Evolutionary conservation across 108 stramenopile species (phyloP).

Genomic region (Discostella stelligeroides): DNA sequence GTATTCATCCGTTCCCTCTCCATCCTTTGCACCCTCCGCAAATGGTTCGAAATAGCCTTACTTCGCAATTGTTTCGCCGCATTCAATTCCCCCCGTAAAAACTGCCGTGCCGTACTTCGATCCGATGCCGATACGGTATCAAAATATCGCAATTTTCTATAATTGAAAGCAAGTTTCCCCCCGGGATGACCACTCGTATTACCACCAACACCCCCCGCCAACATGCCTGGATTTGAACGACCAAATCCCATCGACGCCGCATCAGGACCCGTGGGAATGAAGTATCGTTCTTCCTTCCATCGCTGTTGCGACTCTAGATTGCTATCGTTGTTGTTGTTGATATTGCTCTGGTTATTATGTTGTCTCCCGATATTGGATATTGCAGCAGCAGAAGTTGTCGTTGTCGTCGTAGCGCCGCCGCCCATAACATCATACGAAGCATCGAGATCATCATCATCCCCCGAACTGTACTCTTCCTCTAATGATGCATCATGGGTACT

Average conservation of each 20-base stretch:
- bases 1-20: constrained; percentile 32
- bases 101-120: constrained; percentile 55
- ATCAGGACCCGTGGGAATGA: constrained; percentile 34
- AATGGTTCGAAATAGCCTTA: constrained; percentile 49
- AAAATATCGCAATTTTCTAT: constrained; percentile 76
- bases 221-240: constrained; percentile 6
- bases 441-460: constrained; percentile 50
- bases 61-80: constrained; percentile 52
- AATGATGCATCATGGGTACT: neutral
- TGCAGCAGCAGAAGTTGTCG: neutral
- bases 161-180: constrained; percentile 77
- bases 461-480: constrained; percentile 44
- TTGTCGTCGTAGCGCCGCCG: too few relatives aligned
- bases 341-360: too few relatives aligned
- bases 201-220: constrained; percentile 2
- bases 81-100: constrained; percentile 51
- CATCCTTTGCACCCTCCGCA: constrained; percentile 47
- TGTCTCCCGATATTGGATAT: neutral
- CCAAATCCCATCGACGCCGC: constrained; percentile 31
- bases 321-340: constrained; percentile 48
- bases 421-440: neutral
- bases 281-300: constrained; percentile 28
- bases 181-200: constrained; percentile 16
- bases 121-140: constrained; percentile 71
- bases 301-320: constrained; percentile 20